These are phyloP conservation scores for Aspergillus sp. DNA, from an alignment of 2,329 filamentous ascomycete genomes.

Conservation along the genomic window DNA sequence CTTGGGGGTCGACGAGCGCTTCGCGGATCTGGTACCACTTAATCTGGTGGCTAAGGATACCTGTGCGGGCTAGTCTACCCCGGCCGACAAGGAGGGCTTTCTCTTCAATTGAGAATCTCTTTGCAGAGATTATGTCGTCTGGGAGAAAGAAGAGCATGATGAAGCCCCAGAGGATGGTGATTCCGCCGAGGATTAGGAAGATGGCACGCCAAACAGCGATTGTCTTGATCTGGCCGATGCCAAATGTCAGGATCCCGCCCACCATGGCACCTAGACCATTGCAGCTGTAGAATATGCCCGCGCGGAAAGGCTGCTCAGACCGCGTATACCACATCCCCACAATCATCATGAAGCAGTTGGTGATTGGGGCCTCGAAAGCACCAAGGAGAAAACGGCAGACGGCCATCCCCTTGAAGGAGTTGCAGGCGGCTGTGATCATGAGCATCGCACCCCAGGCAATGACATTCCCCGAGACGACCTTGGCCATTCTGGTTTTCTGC, in stretches of 20 bases:
- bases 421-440: conserved; percentile 44
- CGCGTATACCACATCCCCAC: conserved; percentile 52
- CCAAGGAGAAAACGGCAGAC: conserved; percentile 49
- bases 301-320: conserved; percentile 49
- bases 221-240: conserved; percentile 41
- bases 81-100: conserved; percentile 45
- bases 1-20: conserved; percentile 46
- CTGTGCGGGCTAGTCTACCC: conserved; percentile 24
- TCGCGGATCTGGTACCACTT: conserved; percentile 52
- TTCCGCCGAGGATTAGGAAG: conserved; percentile 47
- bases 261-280: conserved; percentile 41
- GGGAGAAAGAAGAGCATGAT: conserved; percentile 45
- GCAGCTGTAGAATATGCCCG: conserved; percentile 46
- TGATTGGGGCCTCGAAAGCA: conserved; percentile 50
- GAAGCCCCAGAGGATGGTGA: conserved; percentile 45
- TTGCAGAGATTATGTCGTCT: conserved; percentile 44
- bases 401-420: conserved; percentile 45
- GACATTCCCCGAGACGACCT: conserved; percentile 17
- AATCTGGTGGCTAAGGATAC: conserved; percentile 50
- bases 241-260: conserved; percentile 30
- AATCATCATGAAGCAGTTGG: conserved; percentile 53
- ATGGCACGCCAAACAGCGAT: conserved; percentile 48
- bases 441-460: conserved; percentile 47
- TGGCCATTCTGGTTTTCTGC: conserved; percentile 25
- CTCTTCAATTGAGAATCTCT: conserved; percentile 45